Evolutionary conservation across 345 rosid species (phyloP).

Genomic region (Microthlaspi erraticum): DNA sequence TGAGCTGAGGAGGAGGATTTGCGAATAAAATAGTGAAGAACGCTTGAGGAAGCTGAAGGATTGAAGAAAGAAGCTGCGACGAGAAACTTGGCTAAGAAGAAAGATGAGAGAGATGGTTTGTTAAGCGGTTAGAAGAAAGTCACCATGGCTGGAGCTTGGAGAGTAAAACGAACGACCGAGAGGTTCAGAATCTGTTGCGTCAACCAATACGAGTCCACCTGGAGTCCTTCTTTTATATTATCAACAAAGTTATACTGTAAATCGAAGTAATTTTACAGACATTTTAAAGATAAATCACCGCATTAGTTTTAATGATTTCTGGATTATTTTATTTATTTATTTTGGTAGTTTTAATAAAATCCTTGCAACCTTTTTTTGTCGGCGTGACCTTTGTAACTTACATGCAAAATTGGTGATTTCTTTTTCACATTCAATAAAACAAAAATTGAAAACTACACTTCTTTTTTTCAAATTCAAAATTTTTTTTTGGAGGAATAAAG

Average conservation of each 20-base stretch:
- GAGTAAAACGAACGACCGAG: slow-evolving; percentile 30
- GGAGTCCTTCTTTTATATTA: slow-evolving; percentile 12
- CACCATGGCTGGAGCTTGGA: slow-evolving; percentile 37
- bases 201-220: slow-evolving; percentile 38
- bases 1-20: slow-evolving; percentile 16
- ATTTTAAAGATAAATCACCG: neutral
- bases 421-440: neutral
- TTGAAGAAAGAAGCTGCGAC: neutral
- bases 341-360: neutral
- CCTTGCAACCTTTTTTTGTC: neutral
- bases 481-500: neutral
- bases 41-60: neutral
- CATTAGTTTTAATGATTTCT: neutral
- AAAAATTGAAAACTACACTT: neutral
- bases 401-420: neutral
- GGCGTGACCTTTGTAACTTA: too few species aligned
- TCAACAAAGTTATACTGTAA: neutral
- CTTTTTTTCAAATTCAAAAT: slow-evolving; percentile 29
- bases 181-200: slow-evolving; percentile 42
- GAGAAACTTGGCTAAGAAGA: slow-evolving; percentile 17
- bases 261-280: neutral
- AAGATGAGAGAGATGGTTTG: slow-evolving; percentile 5
- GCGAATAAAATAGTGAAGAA: slow-evolving; percentile 11
- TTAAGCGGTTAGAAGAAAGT: slow-evolving; percentile 21
- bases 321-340: neutral